Percentiles rank a stretch among this genome's conserved stretches.
Conservation (phyloP, 129 eudicot species). For the Escallonia herrerae region DNA sequence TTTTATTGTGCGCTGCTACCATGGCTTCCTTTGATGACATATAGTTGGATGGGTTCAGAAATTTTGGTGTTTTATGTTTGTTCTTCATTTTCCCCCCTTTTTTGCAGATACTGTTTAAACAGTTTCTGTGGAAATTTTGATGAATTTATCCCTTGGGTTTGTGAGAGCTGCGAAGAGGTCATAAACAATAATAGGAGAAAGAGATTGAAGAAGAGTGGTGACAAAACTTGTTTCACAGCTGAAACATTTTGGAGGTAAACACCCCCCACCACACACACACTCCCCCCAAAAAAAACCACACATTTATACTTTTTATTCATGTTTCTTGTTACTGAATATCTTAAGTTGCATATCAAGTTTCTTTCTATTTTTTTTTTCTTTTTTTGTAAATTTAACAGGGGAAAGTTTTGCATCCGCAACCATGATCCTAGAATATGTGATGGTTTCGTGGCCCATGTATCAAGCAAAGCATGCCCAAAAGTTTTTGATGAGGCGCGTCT, state of each 20-base stretch:
- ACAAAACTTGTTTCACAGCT: background rate
- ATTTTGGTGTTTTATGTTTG: too few relatives aligned
- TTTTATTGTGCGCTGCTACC: too few relatives aligned
- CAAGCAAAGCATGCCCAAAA: conserved; percentile 42
- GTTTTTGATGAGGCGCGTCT: conserved; percentile 37
- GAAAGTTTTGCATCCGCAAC: conserved; percentile 35
- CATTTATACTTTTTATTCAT: too few relatives aligned
- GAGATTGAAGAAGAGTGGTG: background rate
- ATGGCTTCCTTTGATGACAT: too few relatives aligned
- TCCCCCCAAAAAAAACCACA: too few relatives aligned
- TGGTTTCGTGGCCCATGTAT: conserved; percentile 55
- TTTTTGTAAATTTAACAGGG: conserved; percentile 29
- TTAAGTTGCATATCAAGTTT: background rate
- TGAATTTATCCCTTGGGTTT: conserved; percentile 53
- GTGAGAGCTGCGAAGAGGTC: conserved; percentile 48
- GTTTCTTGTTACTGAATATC: background rate
- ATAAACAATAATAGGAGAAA: conserved; percentile 1
- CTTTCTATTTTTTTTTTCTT: background rate
- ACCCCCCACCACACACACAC: too few relatives aligned
- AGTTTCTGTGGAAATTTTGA: conserved; percentile 30
- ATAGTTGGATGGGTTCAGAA: too few relatives aligned
- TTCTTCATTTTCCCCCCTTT: background rate
- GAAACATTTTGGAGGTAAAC: too few relatives aligned
- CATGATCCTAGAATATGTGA: conserved; percentile 25
- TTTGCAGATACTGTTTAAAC: conserved; percentile 53